Percentiles rank a stretch among this genome's conserved stretches.
These are phyloP conservation scores for Pleoardoris graminearum DNA, from an alignment of 2,329 filamentous ascomycete species.

Conservation along the genomic window DNA sequence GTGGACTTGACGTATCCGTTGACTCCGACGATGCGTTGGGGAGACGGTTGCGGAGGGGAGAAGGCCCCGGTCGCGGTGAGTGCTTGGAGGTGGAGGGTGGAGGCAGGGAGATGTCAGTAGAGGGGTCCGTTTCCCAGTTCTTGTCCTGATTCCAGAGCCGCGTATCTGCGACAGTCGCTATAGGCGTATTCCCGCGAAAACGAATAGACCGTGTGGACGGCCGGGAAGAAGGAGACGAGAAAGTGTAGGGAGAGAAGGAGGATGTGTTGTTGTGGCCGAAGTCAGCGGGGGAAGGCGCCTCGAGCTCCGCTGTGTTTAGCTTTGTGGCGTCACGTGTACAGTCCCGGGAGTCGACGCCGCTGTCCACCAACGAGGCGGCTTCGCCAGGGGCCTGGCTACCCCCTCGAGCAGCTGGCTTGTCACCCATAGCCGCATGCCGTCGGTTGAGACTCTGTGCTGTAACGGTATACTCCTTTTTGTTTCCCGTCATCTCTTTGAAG, in stretches of 20 bases:
- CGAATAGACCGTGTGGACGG: conserved; percentile 32
- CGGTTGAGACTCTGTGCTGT: neutral
- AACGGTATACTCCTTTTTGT: conserved; percentile 21
- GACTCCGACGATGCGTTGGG: conserved; percentile 27
- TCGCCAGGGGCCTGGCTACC: conserved; percentile 18
- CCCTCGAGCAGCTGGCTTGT: conserved; percentile 10
- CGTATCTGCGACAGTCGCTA: conserved; percentile 38
- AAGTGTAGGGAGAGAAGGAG: neutral
- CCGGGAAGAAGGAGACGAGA: conserved; percentile 20
- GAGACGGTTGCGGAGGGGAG: conserved; percentile 34
- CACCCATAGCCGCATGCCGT: neutral
- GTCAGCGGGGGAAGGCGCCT: conserved; percentile 27
- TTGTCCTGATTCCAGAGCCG: conserved; percentile 54
- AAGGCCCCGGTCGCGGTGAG: conserved; percentile 37
- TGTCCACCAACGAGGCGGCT: conserved; percentile 12
- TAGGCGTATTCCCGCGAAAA: conserved; percentile 30
- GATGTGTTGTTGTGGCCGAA: conserved; percentile 19
- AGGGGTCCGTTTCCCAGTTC: conserved; percentile 48
- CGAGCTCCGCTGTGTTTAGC: conserved; percentile 27
- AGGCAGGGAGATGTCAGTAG: conserved; percentile 48
- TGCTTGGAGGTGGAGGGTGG: conserved; percentile 31
- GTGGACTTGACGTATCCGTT: conserved; percentile 24
- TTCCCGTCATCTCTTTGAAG: conserved; percentile 36
- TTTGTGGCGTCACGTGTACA: conserved; percentile 21
- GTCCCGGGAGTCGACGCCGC: conserved; percentile 13